Conservation (phyloP, 371 early-diverging fungal species). For the Circinella minor region DNA sequence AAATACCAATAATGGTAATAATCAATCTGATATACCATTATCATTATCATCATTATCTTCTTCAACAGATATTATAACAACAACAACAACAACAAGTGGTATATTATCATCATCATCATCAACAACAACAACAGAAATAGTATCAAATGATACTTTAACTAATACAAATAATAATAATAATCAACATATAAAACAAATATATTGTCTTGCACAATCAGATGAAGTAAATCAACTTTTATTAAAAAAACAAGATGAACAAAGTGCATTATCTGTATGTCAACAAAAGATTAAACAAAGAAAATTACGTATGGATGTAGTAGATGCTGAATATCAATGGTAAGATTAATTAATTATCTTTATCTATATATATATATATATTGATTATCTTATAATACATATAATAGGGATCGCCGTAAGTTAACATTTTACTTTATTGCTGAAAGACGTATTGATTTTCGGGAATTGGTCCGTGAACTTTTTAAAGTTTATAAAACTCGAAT, state of each 20-base stretch:
- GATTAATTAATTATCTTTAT: not conserved
- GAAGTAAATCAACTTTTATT: constrained; percentile 76
- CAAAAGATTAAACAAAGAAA: constrained; percentile 85
- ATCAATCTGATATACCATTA: not conserved
- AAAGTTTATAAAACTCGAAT: constrained; percentile 99
- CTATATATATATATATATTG: not conserved
- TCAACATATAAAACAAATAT: constrained; percentile 82
- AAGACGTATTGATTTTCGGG: constrained; percentile 97
- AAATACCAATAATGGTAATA: not conserved
- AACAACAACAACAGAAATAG: constrained; percentile 62
- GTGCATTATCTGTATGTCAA: constrained; percentile 87
- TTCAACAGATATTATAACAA: constrained; percentile 18
- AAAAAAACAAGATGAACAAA: constrained; percentile 89
- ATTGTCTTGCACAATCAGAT: constrained; percentile 74
- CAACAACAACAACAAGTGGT: constrained; percentile 8
- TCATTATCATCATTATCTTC: not conserved
- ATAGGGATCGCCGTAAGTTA: constrained; percentile 92
- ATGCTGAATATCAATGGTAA: constrained; percentile 97
- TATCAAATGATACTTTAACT: no score
- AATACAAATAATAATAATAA: not conserved
- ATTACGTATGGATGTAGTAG: constrained; percentile 93
- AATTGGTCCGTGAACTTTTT: constrained; percentile 98
- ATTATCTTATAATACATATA: no score
- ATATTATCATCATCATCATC: not conserved
- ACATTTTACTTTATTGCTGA: constrained; percentile 95